phyloP scores from a whole-genome alignment of 805 yeast genomes.

The Ascoidea asiatica region DNA sequence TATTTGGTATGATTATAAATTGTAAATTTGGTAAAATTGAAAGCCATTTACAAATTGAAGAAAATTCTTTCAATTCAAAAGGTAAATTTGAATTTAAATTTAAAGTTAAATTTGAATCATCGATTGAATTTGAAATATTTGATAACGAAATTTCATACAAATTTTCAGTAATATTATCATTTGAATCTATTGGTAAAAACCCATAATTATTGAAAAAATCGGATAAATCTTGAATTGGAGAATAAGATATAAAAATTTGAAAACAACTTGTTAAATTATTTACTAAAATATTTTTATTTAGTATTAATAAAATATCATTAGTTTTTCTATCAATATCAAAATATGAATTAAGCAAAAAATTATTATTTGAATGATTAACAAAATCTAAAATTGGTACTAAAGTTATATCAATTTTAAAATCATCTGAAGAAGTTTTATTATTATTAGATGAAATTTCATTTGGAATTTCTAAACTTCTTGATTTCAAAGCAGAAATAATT shows the following conservation, averaged over 20 bases:
- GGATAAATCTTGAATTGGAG: neutral
- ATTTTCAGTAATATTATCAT: no score
- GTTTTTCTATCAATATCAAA: constrained; percentile 3
- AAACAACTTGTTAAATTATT: neutral
- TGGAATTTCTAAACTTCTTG: constrained; percentile 3
- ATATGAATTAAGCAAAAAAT: neutral
- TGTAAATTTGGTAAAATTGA: neutral
- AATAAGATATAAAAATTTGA: neutral
- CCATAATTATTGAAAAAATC: neutral
- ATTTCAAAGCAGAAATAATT: neutral
- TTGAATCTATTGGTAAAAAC: neutral
- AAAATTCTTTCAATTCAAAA: neutral
- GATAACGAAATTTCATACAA: neutral
- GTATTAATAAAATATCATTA: constrained; percentile 1
- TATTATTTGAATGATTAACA: constrained; percentile 2
- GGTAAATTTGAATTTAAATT: neutral
- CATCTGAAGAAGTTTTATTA: neutral
- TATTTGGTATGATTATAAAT: no score
- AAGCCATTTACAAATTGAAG: neutral
- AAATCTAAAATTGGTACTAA: constrained; percentile 4
- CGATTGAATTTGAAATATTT: no score
- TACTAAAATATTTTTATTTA: neutral
- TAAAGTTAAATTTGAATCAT: neutral
- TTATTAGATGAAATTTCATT: neutral
- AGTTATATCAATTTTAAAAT: neutral